Percentiles rank a stretch among this genome's conserved stretches.
phyloP scores from a whole-genome alignment of 208 protist genomes.

The Tritrichomonas foetus region DNA sequence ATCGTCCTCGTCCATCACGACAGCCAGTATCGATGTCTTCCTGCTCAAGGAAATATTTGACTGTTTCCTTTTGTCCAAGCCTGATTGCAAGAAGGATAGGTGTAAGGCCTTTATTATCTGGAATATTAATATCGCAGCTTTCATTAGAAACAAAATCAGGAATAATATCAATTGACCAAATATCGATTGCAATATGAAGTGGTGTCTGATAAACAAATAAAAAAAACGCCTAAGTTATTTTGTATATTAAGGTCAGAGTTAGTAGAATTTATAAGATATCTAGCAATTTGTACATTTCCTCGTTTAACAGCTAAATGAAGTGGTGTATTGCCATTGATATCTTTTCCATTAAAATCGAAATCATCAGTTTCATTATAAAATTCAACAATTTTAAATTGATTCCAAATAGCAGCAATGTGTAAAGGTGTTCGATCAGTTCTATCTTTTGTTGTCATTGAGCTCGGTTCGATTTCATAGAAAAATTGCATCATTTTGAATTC shows the following conservation, averaged over 20 bases:
- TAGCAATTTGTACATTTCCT: neutral
- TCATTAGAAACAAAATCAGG: neutral
- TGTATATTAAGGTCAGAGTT: neutral
- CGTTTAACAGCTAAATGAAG: neutral
- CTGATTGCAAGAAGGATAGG: neutral
- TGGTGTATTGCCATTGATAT: constrained; percentile 3
- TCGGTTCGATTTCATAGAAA: neutral
- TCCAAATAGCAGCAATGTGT: neutral
- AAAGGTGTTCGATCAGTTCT: neutral
- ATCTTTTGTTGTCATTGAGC: neutral
- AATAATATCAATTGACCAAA: neutral
- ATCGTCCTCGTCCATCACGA: neutral
- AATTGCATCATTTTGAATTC: neutral
- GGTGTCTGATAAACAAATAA: neutral
- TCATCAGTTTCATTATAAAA: neutral
- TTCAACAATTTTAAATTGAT: neutral
- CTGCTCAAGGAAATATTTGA: neutral
- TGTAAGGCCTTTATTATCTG: neutral
- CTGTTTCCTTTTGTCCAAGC: neutral
- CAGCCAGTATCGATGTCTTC: neutral
- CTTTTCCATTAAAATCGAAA: neutral
- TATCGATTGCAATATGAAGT: neutral
- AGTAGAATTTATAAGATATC: neutral
- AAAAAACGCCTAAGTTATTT: neutral
- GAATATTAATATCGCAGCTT: neutral